Conservation (phyloP, 805 yeast species). For the Spencermartinsiella europaea region DNA sequence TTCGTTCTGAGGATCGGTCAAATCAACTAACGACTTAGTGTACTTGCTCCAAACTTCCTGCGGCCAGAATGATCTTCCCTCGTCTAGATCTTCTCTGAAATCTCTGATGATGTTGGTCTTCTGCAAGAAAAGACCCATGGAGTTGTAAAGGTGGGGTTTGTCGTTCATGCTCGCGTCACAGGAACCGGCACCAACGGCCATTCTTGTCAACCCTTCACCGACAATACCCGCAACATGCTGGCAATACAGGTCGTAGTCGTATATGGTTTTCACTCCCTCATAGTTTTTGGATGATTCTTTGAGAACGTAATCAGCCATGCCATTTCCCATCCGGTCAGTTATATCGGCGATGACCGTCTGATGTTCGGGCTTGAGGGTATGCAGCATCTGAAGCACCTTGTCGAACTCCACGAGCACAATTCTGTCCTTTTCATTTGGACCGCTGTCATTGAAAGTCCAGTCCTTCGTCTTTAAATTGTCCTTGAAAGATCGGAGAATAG, state of each 20-base stretch:
- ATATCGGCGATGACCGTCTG: constrained; percentile 75
- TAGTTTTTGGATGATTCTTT: constrained; percentile 66
- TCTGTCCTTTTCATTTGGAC: constrained; percentile 76
- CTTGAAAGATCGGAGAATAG: constrained; percentile 65
- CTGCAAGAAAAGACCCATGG: constrained; percentile 94
- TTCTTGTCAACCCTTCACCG: constrained; percentile 88
- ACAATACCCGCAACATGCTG: constrained; percentile 97
- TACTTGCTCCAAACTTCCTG: constrained; percentile 86
- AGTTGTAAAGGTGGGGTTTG: constrained; percentile 56
- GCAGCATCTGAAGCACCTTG: constrained; percentile 62
- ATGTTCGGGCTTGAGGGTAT: constrained; percentile 65
- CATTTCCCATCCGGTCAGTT: constrained; percentile 86
- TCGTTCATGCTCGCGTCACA: constrained; percentile 51
- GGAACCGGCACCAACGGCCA: constrained; percentile 71
- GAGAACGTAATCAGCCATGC: constrained; percentile 91
- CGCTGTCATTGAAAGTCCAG: constrained; percentile 74
- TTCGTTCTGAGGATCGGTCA: constrained; percentile 44
- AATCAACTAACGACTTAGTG: constrained; percentile 55
- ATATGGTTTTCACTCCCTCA: constrained; percentile 70
- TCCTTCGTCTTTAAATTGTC: constrained; percentile 55
- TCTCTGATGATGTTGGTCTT: constrained; percentile 96
- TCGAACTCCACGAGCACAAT: constrained; percentile 77
- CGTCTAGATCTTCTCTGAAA: constrained; percentile 83
- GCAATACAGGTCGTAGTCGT: constrained; percentile 87
- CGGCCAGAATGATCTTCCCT: constrained; percentile 96